Evolutionary conservation across 2,329 filamentous ascomycete species (phyloP).

Genomic region (Coniochaeta pulveracea): DNA sequence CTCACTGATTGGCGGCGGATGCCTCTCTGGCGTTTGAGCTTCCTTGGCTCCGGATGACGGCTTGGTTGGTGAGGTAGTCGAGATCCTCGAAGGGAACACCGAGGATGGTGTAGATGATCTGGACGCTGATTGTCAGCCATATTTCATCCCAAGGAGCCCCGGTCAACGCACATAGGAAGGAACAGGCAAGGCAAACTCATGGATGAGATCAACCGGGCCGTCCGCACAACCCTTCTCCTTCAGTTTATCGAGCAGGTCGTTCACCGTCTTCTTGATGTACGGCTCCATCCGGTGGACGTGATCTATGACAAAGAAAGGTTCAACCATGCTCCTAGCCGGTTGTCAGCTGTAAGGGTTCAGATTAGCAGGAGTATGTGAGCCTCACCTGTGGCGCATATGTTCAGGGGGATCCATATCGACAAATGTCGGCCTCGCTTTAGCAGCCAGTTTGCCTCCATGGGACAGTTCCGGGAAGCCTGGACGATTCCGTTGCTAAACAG

Average conservation of each 20-base stretch:
- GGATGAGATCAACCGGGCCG: constrained; percentile 30
- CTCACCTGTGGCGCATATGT: constrained; percentile 32
- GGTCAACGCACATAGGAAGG: constrained; percentile 28
- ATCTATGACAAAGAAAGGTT: constrained; percentile 26
- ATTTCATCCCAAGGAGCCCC: not conserved
- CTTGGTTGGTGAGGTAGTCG: constrained; percentile 31
- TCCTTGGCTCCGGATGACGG: constrained; percentile 32
- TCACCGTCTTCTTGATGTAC: constrained; percentile 32
- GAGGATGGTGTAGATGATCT: constrained; percentile 38
- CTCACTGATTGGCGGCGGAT: constrained; percentile 28
- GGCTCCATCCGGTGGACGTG: constrained; percentile 27
- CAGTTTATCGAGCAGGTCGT: constrained; percentile 28
- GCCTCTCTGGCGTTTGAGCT: constrained; percentile 34
- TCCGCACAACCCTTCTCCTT: constrained; percentile 20
- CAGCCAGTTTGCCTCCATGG: constrained; percentile 32
- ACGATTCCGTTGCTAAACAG: constrained; percentile 22
- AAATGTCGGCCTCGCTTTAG: constrained; percentile 36
- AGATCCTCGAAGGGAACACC: constrained; percentile 35
- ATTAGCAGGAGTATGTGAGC: not conserved
- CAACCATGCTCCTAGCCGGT: constrained; percentile 28
- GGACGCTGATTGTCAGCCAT: not conserved
- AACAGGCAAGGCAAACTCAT: constrained; percentile 33
- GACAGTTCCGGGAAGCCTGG: constrained; percentile 35
- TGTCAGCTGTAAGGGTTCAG: not conserved
- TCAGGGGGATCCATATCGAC: constrained; percentile 38